Conservation (phyloP, 148 eudicot genomes). For the Heliamphora exappendiculata region DNA sequence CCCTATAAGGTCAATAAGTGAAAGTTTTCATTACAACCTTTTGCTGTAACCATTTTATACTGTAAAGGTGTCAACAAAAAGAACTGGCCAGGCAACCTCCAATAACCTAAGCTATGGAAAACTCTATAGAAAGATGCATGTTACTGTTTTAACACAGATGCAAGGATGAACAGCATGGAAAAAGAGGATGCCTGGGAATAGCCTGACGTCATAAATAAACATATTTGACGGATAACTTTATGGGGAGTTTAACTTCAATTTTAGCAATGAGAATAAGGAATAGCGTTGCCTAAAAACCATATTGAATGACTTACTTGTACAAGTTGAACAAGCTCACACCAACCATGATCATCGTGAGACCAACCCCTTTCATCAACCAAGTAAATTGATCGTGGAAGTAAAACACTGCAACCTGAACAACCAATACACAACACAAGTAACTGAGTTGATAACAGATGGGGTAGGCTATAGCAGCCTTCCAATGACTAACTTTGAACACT, state of each 20-base stretch:
- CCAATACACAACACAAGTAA: not conserved
- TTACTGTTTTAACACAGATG: too few relatives aligned
- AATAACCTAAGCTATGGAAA: too few relatives aligned
- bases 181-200: not conserved
- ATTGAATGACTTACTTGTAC: constrained; percentile 96
- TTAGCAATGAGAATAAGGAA: not conserved
- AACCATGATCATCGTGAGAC: constrained; percentile 67
- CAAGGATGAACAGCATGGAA: not conserved
- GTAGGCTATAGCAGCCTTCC: not conserved
- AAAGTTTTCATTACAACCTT: too few relatives aligned
- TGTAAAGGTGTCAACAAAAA: too few relatives aligned
- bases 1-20: too few relatives aligned
- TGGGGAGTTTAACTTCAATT: constrained; percentile 3
- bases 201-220: too few relatives aligned
- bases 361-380: constrained; percentile 82
- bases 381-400: constrained; percentile 97
- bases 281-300: too few relatives aligned
- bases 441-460: not conserved
- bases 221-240: too few relatives aligned
- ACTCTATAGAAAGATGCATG: too few relatives aligned
- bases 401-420: constrained; percentile 85
- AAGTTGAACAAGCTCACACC: constrained; percentile 92
- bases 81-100: too few relatives aligned
- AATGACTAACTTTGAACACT: not conserved
- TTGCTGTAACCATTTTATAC: too few relatives aligned